Evolutionary conservation across 768 basidiomycete species (phyloP), one percentile per base, ranked within the genome.

Genomic region (Tylopilus subfusipes): DNA sequence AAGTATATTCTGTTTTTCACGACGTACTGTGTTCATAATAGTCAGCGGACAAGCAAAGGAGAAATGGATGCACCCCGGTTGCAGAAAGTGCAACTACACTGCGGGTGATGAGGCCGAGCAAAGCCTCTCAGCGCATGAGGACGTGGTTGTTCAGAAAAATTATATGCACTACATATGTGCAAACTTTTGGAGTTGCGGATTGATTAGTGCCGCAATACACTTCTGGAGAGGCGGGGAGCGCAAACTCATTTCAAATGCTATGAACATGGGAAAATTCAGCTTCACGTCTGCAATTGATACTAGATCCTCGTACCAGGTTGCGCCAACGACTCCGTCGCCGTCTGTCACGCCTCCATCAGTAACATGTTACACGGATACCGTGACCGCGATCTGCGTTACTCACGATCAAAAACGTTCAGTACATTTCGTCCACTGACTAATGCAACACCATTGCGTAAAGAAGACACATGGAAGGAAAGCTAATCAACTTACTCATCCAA

Each of bases 401-500:
- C 21, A 61, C 59, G 25, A 60, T 55, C 42, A 42, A 52, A n/a
- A 44, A 38, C 6, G 58, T 55, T 1, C 2, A 45, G 2, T 18
- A 40, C 27, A 29, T 60, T 60, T 2, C 13, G 29, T 22, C 9
- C 2, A 24, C 59, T 60, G 16, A 60, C 59, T 60, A 13, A 21
- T 11, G 12, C 22, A 4, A 19, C 8, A 2, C 38, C 5, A 13
- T 10, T 33, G 22, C 5, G 22, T 43, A 27, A 14, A 11, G 25
- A n/a, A 18, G 29, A 29, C 3, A 24, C 13, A n/a, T 8, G n/a
- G 1, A 1, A 16, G 7, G 31, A 16, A 3, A 25, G 10, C 7
- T 1, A 9, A 8, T 5, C 3, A 18, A 42, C 54, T 42, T 24
- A 61, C 59, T 56, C 42, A 60, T 60, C 58, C 58, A 60, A 7